Evolutionary conservation across 208 protist genomes (phyloP).

Genomic region (Wallacemonas sp.): DNA sequence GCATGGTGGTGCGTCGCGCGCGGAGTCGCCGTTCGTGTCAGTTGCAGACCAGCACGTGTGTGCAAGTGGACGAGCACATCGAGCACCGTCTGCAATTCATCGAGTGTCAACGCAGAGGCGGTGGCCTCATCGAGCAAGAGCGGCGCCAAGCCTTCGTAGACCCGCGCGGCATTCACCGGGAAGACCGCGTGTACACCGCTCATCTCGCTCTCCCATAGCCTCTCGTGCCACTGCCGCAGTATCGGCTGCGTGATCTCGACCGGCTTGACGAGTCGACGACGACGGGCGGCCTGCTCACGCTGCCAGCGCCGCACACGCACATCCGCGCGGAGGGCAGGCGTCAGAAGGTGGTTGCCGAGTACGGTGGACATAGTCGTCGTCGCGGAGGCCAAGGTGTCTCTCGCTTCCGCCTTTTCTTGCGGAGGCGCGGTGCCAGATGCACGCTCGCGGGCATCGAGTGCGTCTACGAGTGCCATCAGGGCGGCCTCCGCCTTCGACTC

Average conservation of each 20-base stretch:
- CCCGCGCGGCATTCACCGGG: conserved; percentile 1
- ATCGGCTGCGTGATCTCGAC: not conserved
- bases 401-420: too few relatives aligned
- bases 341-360: not conserved
- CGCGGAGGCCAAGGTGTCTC: not conserved
- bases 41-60: conserved; percentile 8
- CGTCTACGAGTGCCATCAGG: too few relatives aligned
- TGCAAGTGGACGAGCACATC: conserved; percentile 4
- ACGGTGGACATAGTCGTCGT: not conserved
- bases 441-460: too few relatives aligned
- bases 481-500: conserved; percentile 1
- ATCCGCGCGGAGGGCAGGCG: not conserved
- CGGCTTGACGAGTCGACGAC: not conserved
- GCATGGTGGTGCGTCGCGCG: not conserved
- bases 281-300: conserved; percentile 5
- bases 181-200: not conserved
- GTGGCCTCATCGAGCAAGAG: not conserved
- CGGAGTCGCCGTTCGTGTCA: not conserved
- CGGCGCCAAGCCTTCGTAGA: not conserved
- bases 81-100: not conserved
- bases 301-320: not conserved
- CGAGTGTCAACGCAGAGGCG: not conserved
- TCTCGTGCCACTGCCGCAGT: conserved; percentile 12
- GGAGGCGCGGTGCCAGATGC: too few relatives aligned
- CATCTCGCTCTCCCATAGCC: conserved; percentile 5